Evolutionary conservation across 768 basidiomycete species (phyloP).

Genomic region (Udeniomyces megalosporus): DNA sequence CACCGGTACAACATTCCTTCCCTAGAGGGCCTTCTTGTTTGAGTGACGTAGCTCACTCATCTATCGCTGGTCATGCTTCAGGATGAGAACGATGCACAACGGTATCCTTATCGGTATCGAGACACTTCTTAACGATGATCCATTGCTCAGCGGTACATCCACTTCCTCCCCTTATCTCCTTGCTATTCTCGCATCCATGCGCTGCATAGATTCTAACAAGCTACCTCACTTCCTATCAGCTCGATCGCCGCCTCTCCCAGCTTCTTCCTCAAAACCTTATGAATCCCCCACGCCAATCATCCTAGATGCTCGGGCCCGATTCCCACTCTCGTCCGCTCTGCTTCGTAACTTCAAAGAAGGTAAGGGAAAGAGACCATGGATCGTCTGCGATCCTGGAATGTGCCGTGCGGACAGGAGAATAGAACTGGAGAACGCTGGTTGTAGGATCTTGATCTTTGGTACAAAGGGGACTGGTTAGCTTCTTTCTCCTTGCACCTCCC

Average conservation of each 20-base stretch:
- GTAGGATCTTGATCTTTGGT: conserved; percentile 41
- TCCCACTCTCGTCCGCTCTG: conserved; percentile 51
- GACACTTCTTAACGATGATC: conserved; percentile 79
- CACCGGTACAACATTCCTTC: conserved; percentile 46
- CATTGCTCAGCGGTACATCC: conserved; percentile 71
- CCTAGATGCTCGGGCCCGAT: conserved; percentile 58
- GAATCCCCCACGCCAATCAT: conserved; percentile 62
- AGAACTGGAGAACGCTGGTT: conserved; percentile 50
- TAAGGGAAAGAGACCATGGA: conserved; percentile 52
- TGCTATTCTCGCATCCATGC: neutral
- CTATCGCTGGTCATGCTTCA: conserved; percentile 24
- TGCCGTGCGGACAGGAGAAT: conserved; percentile 27
- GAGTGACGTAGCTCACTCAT: neutral
- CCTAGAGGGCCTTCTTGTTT: neutral
- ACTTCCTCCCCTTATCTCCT: conserved; percentile 39
- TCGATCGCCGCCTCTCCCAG: conserved; percentile 21
- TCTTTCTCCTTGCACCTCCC: neutral
- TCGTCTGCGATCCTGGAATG: conserved; percentile 39
- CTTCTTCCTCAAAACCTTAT: conserved; percentile 1
- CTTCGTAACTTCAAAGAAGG: conserved; percentile 46
- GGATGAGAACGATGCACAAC: conserved; percentile 85
- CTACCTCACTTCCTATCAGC: no score
- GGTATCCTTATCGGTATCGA: conserved; percentile 81
- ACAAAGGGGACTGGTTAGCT: conserved; percentile 32
- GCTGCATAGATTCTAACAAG: no score